phyloP scores from a whole-genome alignment of 2,329 filamentous ascomycete genomes.

The Monosporascus ibericus region DNA sequence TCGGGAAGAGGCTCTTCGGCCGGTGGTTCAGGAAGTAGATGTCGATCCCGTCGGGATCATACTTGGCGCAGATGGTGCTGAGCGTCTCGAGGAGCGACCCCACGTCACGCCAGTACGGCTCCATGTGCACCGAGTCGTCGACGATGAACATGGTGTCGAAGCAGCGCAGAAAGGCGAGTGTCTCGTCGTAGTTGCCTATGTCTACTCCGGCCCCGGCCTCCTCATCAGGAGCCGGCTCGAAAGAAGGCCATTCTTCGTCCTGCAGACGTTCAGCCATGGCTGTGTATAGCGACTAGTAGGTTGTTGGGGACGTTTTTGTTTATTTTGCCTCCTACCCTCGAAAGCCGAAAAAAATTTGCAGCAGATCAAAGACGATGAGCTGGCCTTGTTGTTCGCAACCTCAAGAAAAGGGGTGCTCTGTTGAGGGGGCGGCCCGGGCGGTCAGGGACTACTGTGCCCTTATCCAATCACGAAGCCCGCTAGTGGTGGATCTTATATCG shows the following conservation, averaged over 20 bases:
- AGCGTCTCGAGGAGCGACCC: constrained; percentile 55
- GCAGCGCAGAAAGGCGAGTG: constrained; percentile 47
- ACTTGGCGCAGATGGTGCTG: constrained; percentile 59
- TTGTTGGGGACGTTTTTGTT: background rate
- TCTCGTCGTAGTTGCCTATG: background rate
- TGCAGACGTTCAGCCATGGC: background rate
- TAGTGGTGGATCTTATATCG: too few species aligned
- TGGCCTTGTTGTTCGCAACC: too few species aligned
- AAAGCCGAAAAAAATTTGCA: too few species aligned
- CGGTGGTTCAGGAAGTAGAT: constrained; percentile 48
- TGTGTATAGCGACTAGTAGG: background rate
- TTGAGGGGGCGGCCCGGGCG: too few species aligned
- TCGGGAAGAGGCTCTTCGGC: constrained; percentile 3
- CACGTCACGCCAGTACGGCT: constrained; percentile 58
- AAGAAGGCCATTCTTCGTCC: background rate
- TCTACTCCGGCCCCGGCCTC: background rate
- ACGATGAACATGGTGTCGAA: constrained; percentile 73
- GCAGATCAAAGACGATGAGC: too few species aligned
- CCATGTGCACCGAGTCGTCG: constrained; percentile 68
- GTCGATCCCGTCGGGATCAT: constrained; percentile 65
- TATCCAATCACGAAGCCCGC: too few species aligned
- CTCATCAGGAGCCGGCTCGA: background rate
- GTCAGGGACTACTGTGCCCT: too few species aligned
- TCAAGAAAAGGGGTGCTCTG: too few species aligned
- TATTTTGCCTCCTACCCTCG: background rate